Evolutionary conservation across 2,329 filamentous ascomycete genomes (phyloP).

Genomic region (Talaromyces sp.): DNA sequence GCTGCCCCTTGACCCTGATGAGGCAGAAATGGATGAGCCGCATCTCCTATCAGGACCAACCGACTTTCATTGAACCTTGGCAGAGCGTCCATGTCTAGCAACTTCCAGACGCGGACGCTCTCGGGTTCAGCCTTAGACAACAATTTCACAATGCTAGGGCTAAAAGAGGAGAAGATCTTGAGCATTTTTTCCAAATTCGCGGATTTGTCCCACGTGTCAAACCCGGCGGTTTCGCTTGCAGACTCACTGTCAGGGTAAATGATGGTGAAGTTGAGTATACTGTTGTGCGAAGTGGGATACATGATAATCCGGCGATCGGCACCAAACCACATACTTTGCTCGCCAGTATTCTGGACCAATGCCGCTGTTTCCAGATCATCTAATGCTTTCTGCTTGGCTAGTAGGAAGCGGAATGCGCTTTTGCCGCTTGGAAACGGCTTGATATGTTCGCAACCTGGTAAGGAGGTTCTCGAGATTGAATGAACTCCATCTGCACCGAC

Average conservation of each 20-base stretch:
- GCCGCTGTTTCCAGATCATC: conserved; percentile 37
- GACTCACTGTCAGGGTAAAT: conserved; percentile 48
- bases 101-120: conserved; percentile 52
- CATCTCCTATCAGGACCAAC: conserved; percentile 59
- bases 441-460: conserved; percentile 19
- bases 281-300: conserved; percentile 46
- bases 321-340: conserved; percentile 43
- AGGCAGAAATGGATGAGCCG: conserved; percentile 63
- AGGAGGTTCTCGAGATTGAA: conserved; percentile 24
- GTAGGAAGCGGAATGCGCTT: conserved; percentile 54
- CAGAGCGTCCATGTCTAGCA: conserved; percentile 59
- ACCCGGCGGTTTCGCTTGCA: conserved; percentile 26
- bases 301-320: conserved; percentile 43
- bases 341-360: conserved; percentile 34
- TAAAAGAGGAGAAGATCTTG: conserved; percentile 29
- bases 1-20: conserved; percentile 60
- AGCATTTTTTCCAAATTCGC: neutral
- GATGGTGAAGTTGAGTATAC: conserved; percentile 48
- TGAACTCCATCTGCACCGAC: conserved; percentile 54
- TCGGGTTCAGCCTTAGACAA: conserved; percentile 40
- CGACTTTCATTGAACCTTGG: conserved; percentile 51
- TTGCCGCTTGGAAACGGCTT: conserved; percentile 48
- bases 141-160: conserved; percentile 34
- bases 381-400: conserved; percentile 42
- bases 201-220: conserved; percentile 20